phyloP scores from a whole-genome alignment of 176 grass and related monocot genomes.

The Avena eriantha region DNA sequence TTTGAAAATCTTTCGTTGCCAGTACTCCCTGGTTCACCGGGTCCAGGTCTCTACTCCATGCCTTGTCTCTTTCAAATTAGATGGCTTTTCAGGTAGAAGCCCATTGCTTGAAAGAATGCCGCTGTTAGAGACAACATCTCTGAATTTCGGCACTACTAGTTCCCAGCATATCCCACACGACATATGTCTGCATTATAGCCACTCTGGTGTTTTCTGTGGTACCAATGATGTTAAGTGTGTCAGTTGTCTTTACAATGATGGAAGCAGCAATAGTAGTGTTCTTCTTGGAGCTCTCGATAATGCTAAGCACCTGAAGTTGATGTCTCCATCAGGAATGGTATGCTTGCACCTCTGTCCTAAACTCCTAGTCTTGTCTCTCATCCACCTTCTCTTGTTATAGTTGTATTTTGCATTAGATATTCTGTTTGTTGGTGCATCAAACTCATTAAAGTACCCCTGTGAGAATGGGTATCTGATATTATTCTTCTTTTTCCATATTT shows the following conservation, averaged over 20 bases:
- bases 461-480: not conserved
- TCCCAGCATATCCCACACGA: not conserved
- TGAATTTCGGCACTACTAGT: not conserved
- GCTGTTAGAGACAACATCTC: not conserved
- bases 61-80: not conserved
- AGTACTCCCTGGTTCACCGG: not conserved
- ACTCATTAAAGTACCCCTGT: not conserved
- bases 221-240: not conserved
- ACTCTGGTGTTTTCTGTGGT: not conserved
- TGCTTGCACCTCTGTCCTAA: not conserved
- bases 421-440: not conserved
- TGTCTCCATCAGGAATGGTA: not conserved
- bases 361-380: not conserved
- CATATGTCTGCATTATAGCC: not conserved
- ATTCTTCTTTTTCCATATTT: not conserved
- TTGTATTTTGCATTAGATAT: not conserved
- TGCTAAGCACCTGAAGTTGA: constrained; percentile 3
- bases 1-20: not conserved
- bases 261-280: not conserved
- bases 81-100: not conserved
- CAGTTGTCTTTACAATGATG: not conserved
- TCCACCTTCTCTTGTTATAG: not conserved
- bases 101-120: constrained; percentile 17
- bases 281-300: constrained; percentile 31
- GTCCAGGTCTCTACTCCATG: constrained; percentile 4